Percentiles rank a stretch among this genome's conserved stretches.
phyloP scores from a whole-genome alignment of 441 rosid species.

The Eruca vesicaria region DNA sequence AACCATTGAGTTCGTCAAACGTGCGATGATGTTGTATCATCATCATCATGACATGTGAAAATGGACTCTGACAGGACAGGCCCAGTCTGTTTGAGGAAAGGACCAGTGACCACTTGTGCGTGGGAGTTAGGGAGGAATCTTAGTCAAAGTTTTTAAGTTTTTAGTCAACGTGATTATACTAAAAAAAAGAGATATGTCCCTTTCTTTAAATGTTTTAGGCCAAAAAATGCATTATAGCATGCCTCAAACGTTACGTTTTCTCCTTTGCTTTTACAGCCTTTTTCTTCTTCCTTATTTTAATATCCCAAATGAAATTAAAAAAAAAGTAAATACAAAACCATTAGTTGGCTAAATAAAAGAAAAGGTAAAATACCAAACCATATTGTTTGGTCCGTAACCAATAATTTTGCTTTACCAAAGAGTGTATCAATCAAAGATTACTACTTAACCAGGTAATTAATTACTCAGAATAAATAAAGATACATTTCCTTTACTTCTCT shows the following conservation, averaged over 20 bases:
- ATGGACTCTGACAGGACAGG: conserved; percentile 22
- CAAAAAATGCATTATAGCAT: conserved; percentile 9
- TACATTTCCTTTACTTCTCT: conserved; percentile 33
- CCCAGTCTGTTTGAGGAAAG: conserved; percentile 3
- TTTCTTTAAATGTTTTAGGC: conserved; percentile 3
- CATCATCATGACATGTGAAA: not conserved
- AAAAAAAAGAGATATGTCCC: conserved; percentile 7
- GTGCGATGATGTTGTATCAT: conserved; percentile 4
- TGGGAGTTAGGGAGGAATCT: conserved; percentile 23
- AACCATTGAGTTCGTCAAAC: conserved; percentile 1
- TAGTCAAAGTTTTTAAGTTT: conserved; percentile 18
- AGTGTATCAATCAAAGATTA: not conserved
- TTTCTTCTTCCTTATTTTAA: not conserved
- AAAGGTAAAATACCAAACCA: conserved; percentile 3
- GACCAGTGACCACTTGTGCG: not conserved
- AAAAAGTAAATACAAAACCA: not conserved
- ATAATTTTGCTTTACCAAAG: conserved; percentile 38
- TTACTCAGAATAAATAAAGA: conserved; percentile 20
- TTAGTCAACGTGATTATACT: conserved; percentile 21
- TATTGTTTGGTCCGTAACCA: conserved; percentile 61
- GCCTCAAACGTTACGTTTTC: conserved; percentile 33
- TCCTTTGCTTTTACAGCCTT: conserved; percentile 23
- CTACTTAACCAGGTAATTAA: conserved; percentile 26
- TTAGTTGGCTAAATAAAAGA: conserved; percentile 6
- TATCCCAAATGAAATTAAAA: not conserved